Evolutionary conservation across 371 early-diverging fungal species (phyloP), one percentile per base, ranked within the genome.

Genomic region (Entomophthora muscae): DNA sequence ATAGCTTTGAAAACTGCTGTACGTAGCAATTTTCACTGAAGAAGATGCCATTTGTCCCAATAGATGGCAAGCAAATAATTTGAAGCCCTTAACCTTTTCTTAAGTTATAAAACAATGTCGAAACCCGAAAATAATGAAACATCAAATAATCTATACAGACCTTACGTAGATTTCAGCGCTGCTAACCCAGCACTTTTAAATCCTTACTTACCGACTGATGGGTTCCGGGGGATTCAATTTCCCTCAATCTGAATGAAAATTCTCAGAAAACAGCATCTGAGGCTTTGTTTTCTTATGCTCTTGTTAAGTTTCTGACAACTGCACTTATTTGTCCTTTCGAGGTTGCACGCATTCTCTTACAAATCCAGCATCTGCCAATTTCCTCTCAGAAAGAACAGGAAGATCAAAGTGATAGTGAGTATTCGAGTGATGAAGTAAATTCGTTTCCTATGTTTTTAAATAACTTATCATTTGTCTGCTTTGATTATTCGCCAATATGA

Each of bases 291-390:
- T 52, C 27, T 23, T 65, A 59, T 69, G 85, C 86, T 1, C 68
- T 80, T 2, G 65, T 83, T 32, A 80, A 86, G 67, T 86, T 76
- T 65, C 68, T 86, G 33, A 75, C 84, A 2, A 74, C 80, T 0
- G 81, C 84, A 65, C 42, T 83, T 12, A 76, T 83, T 1, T 77
- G 81, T 1, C 93, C 91, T 0, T 85, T 88, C 64, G 86, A 83
- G 56, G 82, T 83, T 2, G 82, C 82, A 0, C 84, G 83, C 26
- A 91, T 87, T 26, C 67, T 92, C 22, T 67, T 88, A 26, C 89
- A 89, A 70, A 84, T 89, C 12, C 90, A 90, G 72, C 85, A 85
- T 66, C 62, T 84, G 17, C 88, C 89, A 54, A 80, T 31, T 23
- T 1, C 3, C 5, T 30, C 21, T 12, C 29, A 30, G n/a, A 22